Evolutionary conservation across 306 rosid species (phyloP).

Genomic region (cucumber (Cucumis sativus)): Cucumber_9930_V3 NC_026658.2:26042501-26043000

Average conservation of each 20-base stretch:
- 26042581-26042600: too few relatives aligned
- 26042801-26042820: not conserved
- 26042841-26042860: slow-evolving; percentile 32
- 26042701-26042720: slow-evolving; percentile 72
- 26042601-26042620: too few relatives aligned
- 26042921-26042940: not conserved
- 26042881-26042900: slow-evolving; percentile 45
- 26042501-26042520: slow-evolving; percentile 36
- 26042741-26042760: slow-evolving; percentile 39
- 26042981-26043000: too few relatives aligned
- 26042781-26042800: too few relatives aligned
- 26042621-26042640: slow-evolving; percentile 20
- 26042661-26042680: slow-evolving; percentile 54
- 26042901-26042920: not conserved
- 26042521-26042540: slow-evolving; percentile 67
- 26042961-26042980: too few relatives aligned
- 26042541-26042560: slow-evolving; percentile 70
- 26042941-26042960: not conserved
- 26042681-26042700: slow-evolving; percentile 58
- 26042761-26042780: slow-evolving; percentile 1
- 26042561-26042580: too few relatives aligned
- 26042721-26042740: slow-evolving; percentile 64
- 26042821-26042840: slow-evolving; percentile 25
- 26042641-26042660: slow-evolving; percentile 65
- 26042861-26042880: slow-evolving; percentile 76